Base-by-base conservation (phyloP, 2,329 filamentous ascomycete species). In the Parastagonospora nodorum region DNA sequence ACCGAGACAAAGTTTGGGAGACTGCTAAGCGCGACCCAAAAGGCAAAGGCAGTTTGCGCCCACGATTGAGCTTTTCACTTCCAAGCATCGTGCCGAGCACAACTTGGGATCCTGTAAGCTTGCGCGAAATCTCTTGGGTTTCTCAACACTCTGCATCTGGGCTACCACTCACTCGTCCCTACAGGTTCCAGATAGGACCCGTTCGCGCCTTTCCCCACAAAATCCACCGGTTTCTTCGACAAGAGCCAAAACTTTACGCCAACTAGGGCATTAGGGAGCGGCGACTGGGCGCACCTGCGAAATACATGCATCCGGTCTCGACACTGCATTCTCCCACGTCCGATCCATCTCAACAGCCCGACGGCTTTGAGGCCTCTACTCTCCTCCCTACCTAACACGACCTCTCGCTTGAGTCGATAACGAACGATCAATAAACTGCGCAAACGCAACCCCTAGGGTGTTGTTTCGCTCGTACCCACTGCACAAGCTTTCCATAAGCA, bases 231-330 rank as follows among this genome's bases (percentile, higher is more conserved):
- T 24, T 31, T n/a, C 42, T 28, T 40, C 43, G 31, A 33, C 5
- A 44, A 29, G 8, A 15, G 14, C 16, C 28, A 39, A 16, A 27
- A 39, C 28, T 42, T 14, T 32, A 31, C 9, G 52, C 62, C 61
- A 56, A 45, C 49, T 48, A 56, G 40, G 60, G 58, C 64, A 58
- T 46, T 40, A 52, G 11, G 71, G 69, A 68, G 76, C 76, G 77
- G 77, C 77, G 77, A 78, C 77, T 80, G 78, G 76, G 76, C 78
- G 77, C 75, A 74, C 67, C 67, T 64, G 57, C 57, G 49, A 24
- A 66, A 72, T 78, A 76, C 74, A 80, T 80, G 78, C 74, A 73
- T 68, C 68, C 67, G 66, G 51, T 48, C 50, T 53, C 43, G 55
- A 51, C 54, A 45, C 50, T 50, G 49, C 45, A 45, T 54, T 51